Base-by-base conservation (phyloP, 257 asterid species). In the Solanum lignicaule region DNA sequence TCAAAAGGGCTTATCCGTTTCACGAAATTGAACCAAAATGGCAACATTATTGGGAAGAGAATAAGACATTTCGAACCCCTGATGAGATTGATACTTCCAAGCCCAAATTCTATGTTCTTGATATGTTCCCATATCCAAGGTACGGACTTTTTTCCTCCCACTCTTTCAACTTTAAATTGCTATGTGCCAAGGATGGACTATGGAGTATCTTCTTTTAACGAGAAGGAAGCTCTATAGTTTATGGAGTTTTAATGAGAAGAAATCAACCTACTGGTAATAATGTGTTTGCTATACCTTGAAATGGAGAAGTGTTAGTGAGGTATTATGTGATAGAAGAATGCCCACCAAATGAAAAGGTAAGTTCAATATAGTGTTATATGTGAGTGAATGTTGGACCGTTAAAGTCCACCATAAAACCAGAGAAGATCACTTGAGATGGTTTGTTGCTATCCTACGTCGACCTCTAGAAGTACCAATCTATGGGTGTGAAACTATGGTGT, bases 121-220 rank as follows among this genome's bases (percentile, higher is more conserved):
- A 97, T 91, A 96, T 97, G 99, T 97, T 97, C 90, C 99, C 99
- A 85, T 97, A 97, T 91, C 99, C 99, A 86, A 96, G 99, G 99
- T 96, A 58, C 66, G 11, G 31, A n/a, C 60, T 86, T 21, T 66
- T 79, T 41, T 43, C n/a, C 73, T 29, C 65, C 85, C 66, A 79
- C 66, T 43, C 85, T 79, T 79, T 27, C 27, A 43, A 46, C 66
- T 79, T 78, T 27, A 39, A n/a, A 21, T 23, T 75, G 32, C 35
- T 76, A 9, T 76, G 60, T 76, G 83, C 62, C 84, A 25, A 39
- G n/a, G 84, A 39, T 75, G 7, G 21, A 75, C 58, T 23, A 39
- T 25, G 35, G 83, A n/a, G 33, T 39, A 5, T 2, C 32, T 38
- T 12, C n/a, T 38, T 78, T 78, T 78, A n/a, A 25, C 33, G 27